Percentiles rank a stretch among this genome's conserved stretches.
Conservation (phyloP, 805 yeast species). For the Yamadazyma kitorensis region DNA sequence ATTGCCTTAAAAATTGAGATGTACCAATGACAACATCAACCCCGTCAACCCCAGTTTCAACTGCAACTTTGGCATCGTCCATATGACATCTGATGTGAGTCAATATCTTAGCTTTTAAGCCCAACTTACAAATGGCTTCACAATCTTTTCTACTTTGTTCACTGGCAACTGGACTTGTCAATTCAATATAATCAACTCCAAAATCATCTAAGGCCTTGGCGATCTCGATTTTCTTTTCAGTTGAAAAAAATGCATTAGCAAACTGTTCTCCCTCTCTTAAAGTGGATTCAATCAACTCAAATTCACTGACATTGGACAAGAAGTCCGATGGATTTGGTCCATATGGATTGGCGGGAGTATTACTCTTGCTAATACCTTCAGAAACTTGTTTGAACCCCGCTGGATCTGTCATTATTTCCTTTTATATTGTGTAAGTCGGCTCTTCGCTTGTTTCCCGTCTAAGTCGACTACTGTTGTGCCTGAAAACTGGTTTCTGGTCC, state of each 20-base stretch:
- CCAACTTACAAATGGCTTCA: constrained; percentile 58
- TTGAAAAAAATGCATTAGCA: constrained; percentile 58
- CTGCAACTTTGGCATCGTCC: constrained; percentile 60
- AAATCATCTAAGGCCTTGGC: constrained; percentile 61
- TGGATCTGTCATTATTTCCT: constrained; percentile 26
- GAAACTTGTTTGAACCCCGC: constrained; percentile 35
- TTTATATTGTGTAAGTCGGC: too few species aligned
- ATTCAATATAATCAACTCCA: constrained; percentile 59
- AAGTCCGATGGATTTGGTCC: constrained; percentile 60
- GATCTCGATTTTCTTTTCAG: constrained; percentile 55
- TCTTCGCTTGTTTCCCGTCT: too few species aligned
- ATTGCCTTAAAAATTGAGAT: constrained; percentile 54
- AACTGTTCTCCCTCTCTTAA: constrained; percentile 65
- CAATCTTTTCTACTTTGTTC: constrained; percentile 57
- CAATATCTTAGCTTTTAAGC: constrained; percentile 55
- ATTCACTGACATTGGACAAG: constrained; percentile 51
- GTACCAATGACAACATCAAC: constrained; percentile 62
- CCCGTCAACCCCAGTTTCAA: constrained; percentile 62
- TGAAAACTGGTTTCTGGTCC: too few species aligned
- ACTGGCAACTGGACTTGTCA: constrained; percentile 59
- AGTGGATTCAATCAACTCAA: constrained; percentile 55
- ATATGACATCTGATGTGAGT: constrained; percentile 62
- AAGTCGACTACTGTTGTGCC: too few species aligned
- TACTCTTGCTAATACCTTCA: constrained; percentile 30
- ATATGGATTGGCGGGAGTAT: constrained; percentile 43